phyloP scores from a whole-genome alignment of 176 grass and related monocot species.

The Phyllostachys edulis region DNA sequence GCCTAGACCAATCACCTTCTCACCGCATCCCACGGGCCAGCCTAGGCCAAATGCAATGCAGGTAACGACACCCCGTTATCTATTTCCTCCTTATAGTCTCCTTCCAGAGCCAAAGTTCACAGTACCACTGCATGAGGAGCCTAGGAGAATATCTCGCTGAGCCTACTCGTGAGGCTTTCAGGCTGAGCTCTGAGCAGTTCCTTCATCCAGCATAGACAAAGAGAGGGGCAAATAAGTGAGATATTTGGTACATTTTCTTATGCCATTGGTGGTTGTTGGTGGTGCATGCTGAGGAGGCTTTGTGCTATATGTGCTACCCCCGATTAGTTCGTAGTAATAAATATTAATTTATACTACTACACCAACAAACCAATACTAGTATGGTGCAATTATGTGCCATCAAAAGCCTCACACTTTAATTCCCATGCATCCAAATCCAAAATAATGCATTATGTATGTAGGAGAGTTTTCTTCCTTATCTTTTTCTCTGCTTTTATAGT shows the following conservation, averaged over 20 bases:
- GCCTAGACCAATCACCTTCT: too few relatives aligned
- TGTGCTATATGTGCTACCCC: not conserved
- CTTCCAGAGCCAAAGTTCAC: constrained; percentile 45
- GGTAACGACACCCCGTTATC: not conserved
- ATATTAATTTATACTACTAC: not conserved
- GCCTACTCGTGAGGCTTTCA: constrained; percentile 21
- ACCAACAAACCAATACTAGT: constrained; percentile 4
- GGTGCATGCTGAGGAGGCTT: constrained; percentile 14
- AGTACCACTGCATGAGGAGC: constrained; percentile 37
- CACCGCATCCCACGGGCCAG: too few relatives aligned
- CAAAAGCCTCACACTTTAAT: not conserved
- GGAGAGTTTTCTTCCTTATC: not conserved
- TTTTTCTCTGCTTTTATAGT: constrained; percentile 17
- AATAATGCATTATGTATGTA: not conserved
- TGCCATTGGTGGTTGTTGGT: constrained; percentile 10
- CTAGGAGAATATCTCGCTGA: constrained; percentile 39
- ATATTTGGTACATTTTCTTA: constrained; percentile 22
- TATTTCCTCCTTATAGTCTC: constrained; percentile 50
- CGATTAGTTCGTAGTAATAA: not conserved
- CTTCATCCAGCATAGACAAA: constrained; percentile 8
- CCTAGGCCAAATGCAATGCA: too few relatives aligned
- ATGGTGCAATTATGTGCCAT: not conserved
- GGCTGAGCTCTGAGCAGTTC: not conserved
- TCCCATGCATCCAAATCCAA: not conserved
- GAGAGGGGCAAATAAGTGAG: not conserved